These are phyloP conservation scores for Heracleum sosnowskyi DNA, from an alignment of 129 eudicot genomes.

Conservation along the genomic window DNA sequence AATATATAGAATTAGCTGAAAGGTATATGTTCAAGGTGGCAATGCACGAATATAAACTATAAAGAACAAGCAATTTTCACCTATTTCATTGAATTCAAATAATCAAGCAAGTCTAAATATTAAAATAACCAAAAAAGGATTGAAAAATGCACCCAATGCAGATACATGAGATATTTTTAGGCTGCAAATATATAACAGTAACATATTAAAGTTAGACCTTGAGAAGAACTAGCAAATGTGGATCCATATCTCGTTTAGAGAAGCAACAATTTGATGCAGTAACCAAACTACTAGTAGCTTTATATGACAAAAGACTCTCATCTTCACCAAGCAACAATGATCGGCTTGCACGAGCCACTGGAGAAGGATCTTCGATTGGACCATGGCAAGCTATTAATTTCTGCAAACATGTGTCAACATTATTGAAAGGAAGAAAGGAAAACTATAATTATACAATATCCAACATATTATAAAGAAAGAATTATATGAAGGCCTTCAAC, in stretches of 20 bases:
- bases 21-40: not conserved
- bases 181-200: not conserved
- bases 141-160: not conserved
- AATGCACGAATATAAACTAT: not conserved
- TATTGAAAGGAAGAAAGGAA: conserved; percentile 15
- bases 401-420: conserved; percentile 54
- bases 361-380: conserved; percentile 90
- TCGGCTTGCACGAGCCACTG: conserved; percentile 55
- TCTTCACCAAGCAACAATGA: conserved; percentile 51
- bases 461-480: not conserved
- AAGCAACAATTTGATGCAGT: conserved; percentile 57
- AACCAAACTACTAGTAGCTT: conserved; percentile 64
- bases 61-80: not conserved
- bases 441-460: not conserved
- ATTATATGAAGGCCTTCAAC: conserved; percentile 18
- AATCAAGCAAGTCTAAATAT: not conserved
- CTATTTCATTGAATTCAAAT: not conserved
- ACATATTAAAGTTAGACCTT: conserved; percentile 37
- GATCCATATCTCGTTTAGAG: conserved; percentile 58
- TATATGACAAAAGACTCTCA: conserved; percentile 55
- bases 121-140: not conserved
- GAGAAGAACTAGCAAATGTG: conserved; percentile 71
- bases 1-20: not conserved
- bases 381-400: conserved; percentile 54
- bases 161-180: not conserved